Evolutionary conservation across 305 asterid species (phyloP), one percentile per base, ranked within the genome.

Genomic region (Monarda citriodora): DNA sequence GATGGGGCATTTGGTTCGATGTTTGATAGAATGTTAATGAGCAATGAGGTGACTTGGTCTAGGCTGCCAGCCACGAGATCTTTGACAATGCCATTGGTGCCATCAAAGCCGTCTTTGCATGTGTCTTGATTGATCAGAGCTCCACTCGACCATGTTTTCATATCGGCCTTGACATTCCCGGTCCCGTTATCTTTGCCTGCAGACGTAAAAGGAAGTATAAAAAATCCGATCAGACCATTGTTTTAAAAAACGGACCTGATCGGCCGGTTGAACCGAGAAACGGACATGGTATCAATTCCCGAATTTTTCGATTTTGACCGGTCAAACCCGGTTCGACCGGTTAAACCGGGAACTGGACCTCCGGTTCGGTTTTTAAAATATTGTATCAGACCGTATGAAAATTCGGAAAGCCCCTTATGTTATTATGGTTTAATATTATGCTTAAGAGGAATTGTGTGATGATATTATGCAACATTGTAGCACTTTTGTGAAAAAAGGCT

Each of bases 41-140:
- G 72, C 52, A 81, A 56, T 10, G 93, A 78, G 12, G 93, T 54
- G 21, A 89, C 61, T 76, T 83, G 83, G 64, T 72, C 76, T 12
- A 89, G 76, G 77, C 79, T 75, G 9, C 83, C 79, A 3, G 85
- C 69, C 3, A 89, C 79, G 25, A 84, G 34, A 20, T 53, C 63
- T 51, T 78, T 74, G 67, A 81, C 68, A 1, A 83, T 46, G 14
- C 87, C 65, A 18, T 82, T 72, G 1, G 96, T 86, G 12, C 95
- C 98, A 2, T 79, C 86, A 29, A 92, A 87, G 15, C 96, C 96
- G 23, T 89, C 93, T 16, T 62, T 63, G 75, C 98, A 92, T 3
- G 97, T 92, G 56, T 92, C 96, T 79, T 92, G 97, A 68, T 89
- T 89, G 25, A 63, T 67, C 8, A 92, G 61, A 11, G 97, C 89